These are phyloP conservation scores for Hymenoscyphus infarciens DNA, from an alignment of 2,329 filamentous ascomycete species.

Conservation along the genomic window DNA sequence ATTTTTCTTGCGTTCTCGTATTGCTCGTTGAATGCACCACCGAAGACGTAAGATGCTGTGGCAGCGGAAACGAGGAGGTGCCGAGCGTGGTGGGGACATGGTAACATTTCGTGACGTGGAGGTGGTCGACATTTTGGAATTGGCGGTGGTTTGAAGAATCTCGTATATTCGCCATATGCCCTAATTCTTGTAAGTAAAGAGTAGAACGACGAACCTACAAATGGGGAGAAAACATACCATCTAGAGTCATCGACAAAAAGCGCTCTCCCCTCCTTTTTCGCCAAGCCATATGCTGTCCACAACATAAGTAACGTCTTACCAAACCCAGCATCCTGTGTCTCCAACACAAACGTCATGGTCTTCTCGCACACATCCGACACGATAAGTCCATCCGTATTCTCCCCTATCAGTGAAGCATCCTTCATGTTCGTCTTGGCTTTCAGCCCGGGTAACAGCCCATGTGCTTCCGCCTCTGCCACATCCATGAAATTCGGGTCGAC, in stretches of 20 bases:
- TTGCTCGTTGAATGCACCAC: slow-evolving; percentile 51
- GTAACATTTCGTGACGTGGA: slow-evolving; percentile 70
- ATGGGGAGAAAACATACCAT: slow-evolving; percentile 46
- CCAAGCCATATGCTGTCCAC: slow-evolving; percentile 81
- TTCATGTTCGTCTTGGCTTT: slow-evolving; percentile 35
- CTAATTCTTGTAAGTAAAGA: slow-evolving; percentile 32
- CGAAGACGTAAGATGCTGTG: slow-evolving; percentile 63
- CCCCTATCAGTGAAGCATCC: slow-evolving; percentile 44
- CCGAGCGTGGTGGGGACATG: slow-evolving; percentile 71
- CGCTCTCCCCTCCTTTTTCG: slow-evolving; percentile 65
- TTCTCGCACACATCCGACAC: slow-evolving; percentile 59
- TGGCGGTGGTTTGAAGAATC: slow-evolving; percentile 68
- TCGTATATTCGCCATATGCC: slow-evolving; percentile 72
- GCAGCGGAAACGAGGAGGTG: slow-evolving; percentile 72
- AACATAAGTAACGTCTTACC: slow-evolving; percentile 73
- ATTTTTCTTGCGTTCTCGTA: slow-evolving; percentile 49
- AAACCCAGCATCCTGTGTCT: slow-evolving; percentile 70
- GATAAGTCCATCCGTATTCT: slow-evolving; percentile 42
- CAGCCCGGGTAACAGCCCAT: slow-evolving; percentile 52
- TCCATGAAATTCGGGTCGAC: slow-evolving; percentile 70
- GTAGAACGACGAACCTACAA: background rate
- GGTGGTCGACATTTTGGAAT: slow-evolving; percentile 65
- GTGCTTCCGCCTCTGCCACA: slow-evolving; percentile 64
- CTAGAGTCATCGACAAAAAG: slow-evolving; percentile 84
- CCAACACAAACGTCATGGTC: slow-evolving; percentile 75